A percentile compares a stretch with the other conserved stretches of the same genome.
Conservation (phyloP, 768 basidiomycete species). For the Atractiella rhizophila region DNA sequence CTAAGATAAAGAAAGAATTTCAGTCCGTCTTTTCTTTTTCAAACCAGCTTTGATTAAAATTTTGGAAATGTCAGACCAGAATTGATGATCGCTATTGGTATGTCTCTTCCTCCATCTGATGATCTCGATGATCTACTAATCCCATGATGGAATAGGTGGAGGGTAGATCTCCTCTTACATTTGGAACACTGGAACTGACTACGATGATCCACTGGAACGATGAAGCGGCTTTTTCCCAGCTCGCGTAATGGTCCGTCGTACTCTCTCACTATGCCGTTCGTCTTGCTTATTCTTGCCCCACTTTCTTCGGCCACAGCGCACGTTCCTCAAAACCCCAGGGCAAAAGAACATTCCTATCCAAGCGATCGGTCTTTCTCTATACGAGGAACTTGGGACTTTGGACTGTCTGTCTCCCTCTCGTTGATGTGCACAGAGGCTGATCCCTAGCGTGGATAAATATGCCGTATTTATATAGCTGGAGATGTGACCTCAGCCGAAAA, state of each 20-base stretch:
- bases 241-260: conserved; percentile 47
- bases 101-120: background rate
- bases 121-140: background rate
- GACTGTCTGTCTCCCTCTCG: conserved; percentile 4
- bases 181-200: background rate
- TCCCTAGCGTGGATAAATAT: background rate
- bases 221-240: conserved; percentile 87
- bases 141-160: conserved; percentile 16
- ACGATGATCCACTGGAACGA: background rate
- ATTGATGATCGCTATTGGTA: conserved; percentile 54
- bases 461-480: background rate
- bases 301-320: conserved; percentile 42
- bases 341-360: conserved; percentile 45
- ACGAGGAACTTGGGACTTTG: conserved; percentile 40
- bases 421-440: background rate
- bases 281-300: conserved; percentile 28
- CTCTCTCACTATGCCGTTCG: too few species aligned
- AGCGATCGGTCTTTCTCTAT: conserved; percentile 85
- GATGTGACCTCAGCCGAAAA: conserved; percentile 13
- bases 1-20: conserved; percentile 47
- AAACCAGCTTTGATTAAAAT: background rate
- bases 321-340: background rate
- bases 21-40: conserved; percentile 21
- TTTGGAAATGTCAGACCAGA: conserved; percentile 29
- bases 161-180: conserved; percentile 2